Evolutionary conservation across 2,329 filamentous ascomycete genomes (phyloP).

Genomic region (Colletotrichum gigasporum): DNA sequence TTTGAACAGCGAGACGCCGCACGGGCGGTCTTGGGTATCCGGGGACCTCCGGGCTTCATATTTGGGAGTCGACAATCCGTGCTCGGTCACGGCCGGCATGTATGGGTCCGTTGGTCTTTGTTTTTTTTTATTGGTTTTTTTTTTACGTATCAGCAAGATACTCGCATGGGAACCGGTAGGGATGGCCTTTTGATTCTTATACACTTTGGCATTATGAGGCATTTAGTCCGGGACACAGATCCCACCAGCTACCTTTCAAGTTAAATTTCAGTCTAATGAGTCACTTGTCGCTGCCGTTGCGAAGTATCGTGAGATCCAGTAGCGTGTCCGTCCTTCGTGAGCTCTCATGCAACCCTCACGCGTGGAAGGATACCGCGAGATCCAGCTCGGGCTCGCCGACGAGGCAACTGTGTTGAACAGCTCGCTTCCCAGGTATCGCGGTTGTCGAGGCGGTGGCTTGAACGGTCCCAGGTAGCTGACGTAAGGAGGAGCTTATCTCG

Average conservation of each 20-base stretch:
- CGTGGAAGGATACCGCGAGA: too few relatives aligned
- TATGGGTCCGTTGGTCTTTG: not conserved
- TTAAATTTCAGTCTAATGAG: not conserved
- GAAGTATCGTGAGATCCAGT: too few relatives aligned
- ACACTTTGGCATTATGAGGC: slow-evolving; percentile 1
- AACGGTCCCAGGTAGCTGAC: too few relatives aligned
- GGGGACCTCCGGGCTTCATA: not conserved
- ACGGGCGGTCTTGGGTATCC: slow-evolving; percentile 11
- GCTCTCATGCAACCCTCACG: too few relatives aligned
- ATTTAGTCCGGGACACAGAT: slow-evolving; percentile 8
- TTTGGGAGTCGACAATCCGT: not conserved
- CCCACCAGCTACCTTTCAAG: not conserved
- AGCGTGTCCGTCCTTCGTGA: too few relatives aligned
- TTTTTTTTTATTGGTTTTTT: not conserved
- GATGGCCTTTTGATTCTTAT: not conserved
- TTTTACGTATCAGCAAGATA: slow-evolving; percentile 17
- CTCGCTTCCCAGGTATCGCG: too few relatives aligned
- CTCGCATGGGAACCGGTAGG: not conserved
- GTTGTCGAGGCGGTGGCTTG: too few relatives aligned
- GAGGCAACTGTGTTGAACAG: too few relatives aligned
- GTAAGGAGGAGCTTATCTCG: too few relatives aligned
- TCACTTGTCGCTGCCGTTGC: too few relatives aligned
- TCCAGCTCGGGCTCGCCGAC: too few relatives aligned
- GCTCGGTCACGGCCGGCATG: not conserved
- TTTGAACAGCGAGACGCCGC: slow-evolving; percentile 7